phyloP scores from a whole-genome alignment of 208 protist species.

The Wallacemonas sp. region DNA sequence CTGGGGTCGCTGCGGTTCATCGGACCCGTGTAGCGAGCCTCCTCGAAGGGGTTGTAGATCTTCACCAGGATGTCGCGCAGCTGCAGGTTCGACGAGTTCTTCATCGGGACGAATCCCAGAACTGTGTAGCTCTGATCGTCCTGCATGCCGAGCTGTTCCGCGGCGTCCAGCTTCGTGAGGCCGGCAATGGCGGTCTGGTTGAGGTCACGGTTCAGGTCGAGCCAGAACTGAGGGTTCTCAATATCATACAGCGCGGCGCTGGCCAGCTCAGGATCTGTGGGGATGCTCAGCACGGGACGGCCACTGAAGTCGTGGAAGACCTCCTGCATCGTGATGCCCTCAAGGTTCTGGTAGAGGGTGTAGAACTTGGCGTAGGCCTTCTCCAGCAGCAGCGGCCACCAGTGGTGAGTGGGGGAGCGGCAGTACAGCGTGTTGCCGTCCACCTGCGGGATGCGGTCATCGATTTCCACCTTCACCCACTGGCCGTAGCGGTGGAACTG shows the following conservation, averaged over 20 bases:
- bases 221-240: constrained; percentile 60
- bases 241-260: constrained; percentile 44
- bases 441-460: constrained; percentile 53
- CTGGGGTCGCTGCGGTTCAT: constrained; percentile 55
- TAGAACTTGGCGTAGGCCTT: constrained; percentile 87
- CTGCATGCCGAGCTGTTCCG: constrained; percentile 41
- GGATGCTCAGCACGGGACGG: constrained; percentile 43
- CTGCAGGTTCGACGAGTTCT: constrained; percentile 30
- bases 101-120: constrained; percentile 43
- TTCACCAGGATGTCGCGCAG: constrained; percentile 62
- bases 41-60: constrained; percentile 73
- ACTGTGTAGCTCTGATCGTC: constrained; percentile 63
- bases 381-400: constrained; percentile 75
- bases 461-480: constrained; percentile 71
- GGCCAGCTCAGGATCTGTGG: constrained; percentile 41
- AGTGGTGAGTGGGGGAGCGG: constrained; percentile 53
- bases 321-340: constrained; percentile 34
- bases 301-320: constrained; percentile 66
- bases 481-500: constrained; percentile 66
- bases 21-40: constrained; percentile 52
- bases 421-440: constrained; percentile 50
- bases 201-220: constrained; percentile 34
- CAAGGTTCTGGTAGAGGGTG: constrained; percentile 50
- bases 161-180: constrained; percentile 36
- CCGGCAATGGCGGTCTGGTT: constrained; percentile 42